Conservation (phyloP, 495 filamentous ascomycete species). For the Lasiosphaeria ovina region DNA sequence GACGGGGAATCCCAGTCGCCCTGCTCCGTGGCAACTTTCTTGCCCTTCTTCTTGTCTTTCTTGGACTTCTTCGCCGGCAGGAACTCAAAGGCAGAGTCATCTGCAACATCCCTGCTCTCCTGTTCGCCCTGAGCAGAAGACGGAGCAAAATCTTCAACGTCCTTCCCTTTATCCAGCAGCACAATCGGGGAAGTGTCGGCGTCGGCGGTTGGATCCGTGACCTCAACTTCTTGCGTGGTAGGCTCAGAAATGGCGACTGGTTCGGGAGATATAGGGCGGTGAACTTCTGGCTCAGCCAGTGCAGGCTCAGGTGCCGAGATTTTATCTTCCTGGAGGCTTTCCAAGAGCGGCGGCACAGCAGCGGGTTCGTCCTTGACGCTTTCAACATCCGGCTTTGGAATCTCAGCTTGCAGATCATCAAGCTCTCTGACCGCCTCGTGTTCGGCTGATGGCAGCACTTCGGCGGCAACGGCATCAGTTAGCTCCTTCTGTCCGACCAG, state of each 20-base stretch:
- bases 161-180: background rate
- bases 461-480: background rate
- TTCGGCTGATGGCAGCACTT: background rate
- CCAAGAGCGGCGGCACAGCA: background rate
- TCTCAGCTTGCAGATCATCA: background rate
- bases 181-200: background rate
- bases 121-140: slow-evolving; percentile 1
- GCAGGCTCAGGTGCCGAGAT: background rate
- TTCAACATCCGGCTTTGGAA: background rate
- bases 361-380: background rate
- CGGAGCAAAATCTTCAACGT: slow-evolving; percentile 5
- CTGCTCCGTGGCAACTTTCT: slow-evolving; percentile 15
- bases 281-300: background rate
- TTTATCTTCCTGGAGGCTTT: background rate
- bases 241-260: too few relatives aligned
- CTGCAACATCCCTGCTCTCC: background rate
- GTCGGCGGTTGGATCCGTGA: background rate
- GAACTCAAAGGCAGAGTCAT: background rate
- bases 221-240: too few relatives aligned
- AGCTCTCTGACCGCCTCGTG: background rate
- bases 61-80: slow-evolving; percentile 28
- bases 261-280: too few relatives aligned
- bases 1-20: background rate
- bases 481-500: background rate
- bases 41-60: slow-evolving; percentile 37